A percentile compares a stretch with the other conserved stretches of the same genome.
These are phyloP conservation scores for Fusarium pseudoanthophilum DNA, from an alignment of 2,329 filamentous ascomycete genomes.

Conservation along the genomic window DNA sequence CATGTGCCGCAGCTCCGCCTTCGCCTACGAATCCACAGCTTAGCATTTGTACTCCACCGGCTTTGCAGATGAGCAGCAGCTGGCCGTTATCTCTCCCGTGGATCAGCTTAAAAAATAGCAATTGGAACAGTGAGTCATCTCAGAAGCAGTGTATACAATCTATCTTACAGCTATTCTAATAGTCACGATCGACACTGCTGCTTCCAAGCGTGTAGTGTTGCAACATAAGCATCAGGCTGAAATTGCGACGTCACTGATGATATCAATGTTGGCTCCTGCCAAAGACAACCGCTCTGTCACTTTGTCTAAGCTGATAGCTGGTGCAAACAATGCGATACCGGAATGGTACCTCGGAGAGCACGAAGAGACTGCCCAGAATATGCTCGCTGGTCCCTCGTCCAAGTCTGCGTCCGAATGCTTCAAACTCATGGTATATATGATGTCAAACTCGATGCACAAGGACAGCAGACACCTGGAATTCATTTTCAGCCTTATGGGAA, in stretches of 20 bases:
- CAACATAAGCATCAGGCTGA: too few relatives aligned
- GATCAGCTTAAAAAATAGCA: rapidly evolving
- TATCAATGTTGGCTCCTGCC: too few relatives aligned
- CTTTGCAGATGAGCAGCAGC: rapidly evolving
- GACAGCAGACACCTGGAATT: too few relatives aligned
- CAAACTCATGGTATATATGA: not conserved
- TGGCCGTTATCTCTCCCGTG: rapidly evolving
- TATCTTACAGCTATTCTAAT: too few relatives aligned
- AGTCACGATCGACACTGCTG: rapidly evolving
- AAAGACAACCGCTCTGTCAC: too few relatives aligned
- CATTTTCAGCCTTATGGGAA: not conserved
- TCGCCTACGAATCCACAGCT: rapidly evolving
- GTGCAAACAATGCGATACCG: rapidly evolving
- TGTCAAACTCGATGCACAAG: not conserved
- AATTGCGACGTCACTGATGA: too few relatives aligned
- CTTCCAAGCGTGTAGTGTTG: rapidly evolving
- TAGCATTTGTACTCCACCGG: not conserved
- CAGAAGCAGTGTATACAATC: too few relatives aligned
- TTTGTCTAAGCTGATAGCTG: not conserved
- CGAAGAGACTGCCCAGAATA: too few relatives aligned
- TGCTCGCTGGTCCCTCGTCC: too few relatives aligned
- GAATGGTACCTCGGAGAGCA: not conserved
- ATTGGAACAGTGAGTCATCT: not conserved
- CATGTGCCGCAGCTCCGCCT: rapidly evolving
- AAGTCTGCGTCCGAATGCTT: not conserved